Evolutionary conservation across 2,329 filamentous ascomycete species (phyloP).

Genomic region (Grosmannia clavigera): DNA sequence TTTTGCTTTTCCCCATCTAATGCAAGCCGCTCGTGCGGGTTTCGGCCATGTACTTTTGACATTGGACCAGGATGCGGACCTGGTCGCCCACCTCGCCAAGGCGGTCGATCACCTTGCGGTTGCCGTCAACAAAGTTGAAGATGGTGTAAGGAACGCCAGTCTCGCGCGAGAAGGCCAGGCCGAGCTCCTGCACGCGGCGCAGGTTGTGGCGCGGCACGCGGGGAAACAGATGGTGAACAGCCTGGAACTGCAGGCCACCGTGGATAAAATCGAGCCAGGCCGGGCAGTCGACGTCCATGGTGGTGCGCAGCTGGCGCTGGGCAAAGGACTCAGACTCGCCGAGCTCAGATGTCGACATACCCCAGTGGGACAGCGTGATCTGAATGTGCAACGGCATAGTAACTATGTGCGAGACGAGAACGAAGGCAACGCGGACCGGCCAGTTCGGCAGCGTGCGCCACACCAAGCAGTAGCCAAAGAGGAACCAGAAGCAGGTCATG

Average conservation of each 20-base stretch:
- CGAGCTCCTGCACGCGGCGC: conserved; percentile 43
- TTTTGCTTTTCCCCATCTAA: conserved; percentile 4
- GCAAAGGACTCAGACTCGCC: conserved; percentile 54
- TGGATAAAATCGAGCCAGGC: conserved; percentile 61
- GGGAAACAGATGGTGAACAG: conserved; percentile 58
- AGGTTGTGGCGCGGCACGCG: conserved; percentile 58
- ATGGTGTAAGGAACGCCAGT: conserved; percentile 50
- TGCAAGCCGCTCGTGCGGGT: conserved; percentile 31
- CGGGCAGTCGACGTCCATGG: conserved; percentile 64
- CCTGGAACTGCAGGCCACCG: conserved; percentile 62
- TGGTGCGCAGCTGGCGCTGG: conserved; percentile 57
- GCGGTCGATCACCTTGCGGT: conserved; percentile 34
- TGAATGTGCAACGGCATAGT: conserved; percentile 60
- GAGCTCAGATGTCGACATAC: conserved; percentile 55
- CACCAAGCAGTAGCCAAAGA: conserved; percentile 55
- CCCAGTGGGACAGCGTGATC: conserved; percentile 61
- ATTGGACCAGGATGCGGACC: conserved; percentile 45
- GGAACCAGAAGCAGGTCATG: conserved; percentile 53
- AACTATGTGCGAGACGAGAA: conserved; percentile 51
- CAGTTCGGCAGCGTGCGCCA: conserved; percentile 47
- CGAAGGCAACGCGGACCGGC: conserved; percentile 45
- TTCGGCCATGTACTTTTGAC: conserved; percentile 37
- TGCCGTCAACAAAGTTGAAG: conserved; percentile 50
- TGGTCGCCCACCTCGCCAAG: conserved; percentile 49
- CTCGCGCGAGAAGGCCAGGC: conserved; percentile 52